These are phyloP conservation scores for Claviceps fusiformis DNA, from an alignment of 2,329 filamentous ascomycete species.

Conservation along the genomic window DNA sequence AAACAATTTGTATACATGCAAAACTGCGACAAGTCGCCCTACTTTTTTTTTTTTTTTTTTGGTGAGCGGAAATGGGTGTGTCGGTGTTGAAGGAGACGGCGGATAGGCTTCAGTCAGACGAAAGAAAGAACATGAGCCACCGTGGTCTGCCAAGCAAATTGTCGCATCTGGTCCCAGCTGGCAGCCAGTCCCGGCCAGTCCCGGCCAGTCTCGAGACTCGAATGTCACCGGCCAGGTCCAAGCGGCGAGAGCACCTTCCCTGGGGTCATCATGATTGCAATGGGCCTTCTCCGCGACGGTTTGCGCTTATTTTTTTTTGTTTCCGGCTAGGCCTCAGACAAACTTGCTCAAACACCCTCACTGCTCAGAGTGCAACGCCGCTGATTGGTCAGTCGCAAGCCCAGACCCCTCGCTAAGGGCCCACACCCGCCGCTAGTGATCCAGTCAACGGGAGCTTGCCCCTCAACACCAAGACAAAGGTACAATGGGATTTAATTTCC, in stretches of 20 bases:
- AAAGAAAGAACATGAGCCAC: too few relatives aligned
- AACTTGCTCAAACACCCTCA: constrained; percentile 29
- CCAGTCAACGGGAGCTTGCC: background rate
- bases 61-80: background rate
- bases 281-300: background rate
- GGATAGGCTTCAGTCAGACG: background rate
- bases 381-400: constrained; percentile 7
- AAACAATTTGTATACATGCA: too few relatives aligned
- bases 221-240: too few relatives aligned
- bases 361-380: background rate
- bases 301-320: background rate
- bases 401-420: background rate
- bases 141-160: too few relatives aligned
- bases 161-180: too few relatives aligned
- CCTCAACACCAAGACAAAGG: background rate
- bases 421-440: background rate
- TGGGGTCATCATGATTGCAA: background rate
- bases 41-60: background rate
- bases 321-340: constrained; percentile 5
- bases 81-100: background rate
- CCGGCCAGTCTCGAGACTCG: too few relatives aligned
- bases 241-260: background rate
- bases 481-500: background rate
- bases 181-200: too few relatives aligned
- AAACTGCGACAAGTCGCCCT: background rate